Base-by-base conservation (phyloP, 2,329 filamentous ascomycete genomes). In the Pseudocercospora ulei region DNA sequence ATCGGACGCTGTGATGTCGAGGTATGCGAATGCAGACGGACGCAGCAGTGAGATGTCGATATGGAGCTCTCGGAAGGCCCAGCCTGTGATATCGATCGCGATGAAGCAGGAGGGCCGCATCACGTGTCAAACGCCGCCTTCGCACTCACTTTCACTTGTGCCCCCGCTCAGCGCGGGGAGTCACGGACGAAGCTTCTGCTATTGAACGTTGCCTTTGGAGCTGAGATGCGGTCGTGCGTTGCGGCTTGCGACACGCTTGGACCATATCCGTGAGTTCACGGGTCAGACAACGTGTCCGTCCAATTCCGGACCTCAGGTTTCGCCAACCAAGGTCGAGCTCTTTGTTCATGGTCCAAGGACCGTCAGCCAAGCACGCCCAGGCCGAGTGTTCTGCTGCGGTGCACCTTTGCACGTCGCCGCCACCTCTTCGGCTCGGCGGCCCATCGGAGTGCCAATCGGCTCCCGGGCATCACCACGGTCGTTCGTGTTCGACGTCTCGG, bases 171-270 rank as follows among this genome's bases (percentile, higher is more conserved):
- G 14, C 16, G 8, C 30, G 30, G n/a, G 18, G 18, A 11, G 17
- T 7, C 14, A 23, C 30, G 18, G 14, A 22, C 11, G 18, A 22
- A 33, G 30, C 30, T 33, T 33, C 18, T 33, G 30, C 20, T 22
- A 20, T 22, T 23, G 17, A 12, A 33, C 8, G 7, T 7, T 22
- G 17, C n/a, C n/a, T 22, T 13, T 33, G 12, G 18, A 33, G 30
- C 7, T 33, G 4, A 33, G 18, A 22, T 19, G 30, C 18, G 30
- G 30, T 33, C 17, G 30, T 33, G 17, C 18, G 30, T 8, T 33
- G 30, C 30, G 20, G 30, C 20, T 33, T 33, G 23, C 20, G 30
- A 19, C 16, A 33, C 30, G 30, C 30, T 14, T 33, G 20, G 30
- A 33, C 30, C 30, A 33, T 33, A 11, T 20, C 30, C n/a, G n/a